Evolutionary conservation across 1,284 basidiomycete species (phyloP), one percentile per base, ranked within the genome.

Genomic region (Athelia sp.): DNA sequence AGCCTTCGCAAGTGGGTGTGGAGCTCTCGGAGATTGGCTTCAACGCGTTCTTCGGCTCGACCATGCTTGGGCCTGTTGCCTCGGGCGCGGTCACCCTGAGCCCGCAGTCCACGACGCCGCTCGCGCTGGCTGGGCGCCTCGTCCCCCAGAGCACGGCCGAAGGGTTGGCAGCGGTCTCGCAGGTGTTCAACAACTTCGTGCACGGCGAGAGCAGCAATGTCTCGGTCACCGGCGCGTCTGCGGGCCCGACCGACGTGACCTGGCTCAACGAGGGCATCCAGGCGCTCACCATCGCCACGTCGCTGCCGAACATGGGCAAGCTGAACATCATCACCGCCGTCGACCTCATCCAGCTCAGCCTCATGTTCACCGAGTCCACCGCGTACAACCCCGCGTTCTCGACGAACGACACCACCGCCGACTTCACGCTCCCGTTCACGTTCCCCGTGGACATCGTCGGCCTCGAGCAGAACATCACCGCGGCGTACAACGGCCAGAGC

Each of bases 241-340:
- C 84, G 4, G 84, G 84, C 14, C 75, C 85, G 35, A 13, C 10
- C 2, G 48, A 83, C 81, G 81, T 85, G 14, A 76, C 77, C 1
- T 91, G 88, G 87, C 69, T 90, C 23, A 88, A 89, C 61, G 76
- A 85, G 44, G 88, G 80, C 24, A 88, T 90, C 63, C 81, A 82
- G 66, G 68, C 72, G 32, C 77, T 90, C n/a, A 63, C 72, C 47
- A 72, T 90, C 3, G 66, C 69, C 2, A 80, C 87, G 0, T 67
- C 76, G 17, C 71, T 90, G 35, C 89, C 87, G 1, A 84, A 87
- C 54, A 76, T 72, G 52, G 82, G 84, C 29, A 65, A 70, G 22
- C 74, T 85, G 54, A 65, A 79, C 35, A 73, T 90, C 59, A 89
- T 90, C 65, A 78, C 81, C 54, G 76, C 79, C 6, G 84, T 90